Percentiles rank a stretch among this genome's conserved stretches.
These are phyloP conservation scores for Hyphopichia pseudoburtonii DNA, from an alignment of 1,139 yeast genomes.

Conservation along the genomic window DNA sequence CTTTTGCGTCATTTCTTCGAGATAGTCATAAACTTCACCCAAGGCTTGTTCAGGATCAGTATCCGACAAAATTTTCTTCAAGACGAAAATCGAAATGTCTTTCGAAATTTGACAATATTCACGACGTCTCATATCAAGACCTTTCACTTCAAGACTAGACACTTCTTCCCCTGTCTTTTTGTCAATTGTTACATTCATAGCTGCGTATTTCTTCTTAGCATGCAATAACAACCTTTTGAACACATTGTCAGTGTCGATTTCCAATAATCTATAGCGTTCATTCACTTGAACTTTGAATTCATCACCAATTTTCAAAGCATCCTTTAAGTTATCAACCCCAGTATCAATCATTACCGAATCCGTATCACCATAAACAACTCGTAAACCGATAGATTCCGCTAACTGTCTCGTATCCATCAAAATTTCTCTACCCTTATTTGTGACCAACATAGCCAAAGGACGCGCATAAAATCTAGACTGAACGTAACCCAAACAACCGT, in stretches of 20 bases:
- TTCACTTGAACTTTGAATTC: conserved; percentile 84
- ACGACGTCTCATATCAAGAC: conserved; percentile 95
- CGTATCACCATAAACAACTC: conserved; percentile 97
- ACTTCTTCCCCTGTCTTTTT: conserved; percentile 51
- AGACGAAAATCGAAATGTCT: conserved; percentile 76
- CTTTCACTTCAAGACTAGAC: conserved; percentile 80
- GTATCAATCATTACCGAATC: conserved; percentile 99
- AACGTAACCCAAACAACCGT: conserved; percentile 95
- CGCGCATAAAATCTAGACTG: conserved; percentile 93
- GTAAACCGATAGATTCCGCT: conserved; percentile 79
- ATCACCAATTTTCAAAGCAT: conserved; percentile 81
- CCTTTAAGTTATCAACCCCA: conserved; percentile 64
- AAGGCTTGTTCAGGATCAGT: conserved; percentile 78
- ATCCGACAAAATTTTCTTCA: conserved; percentile 71
- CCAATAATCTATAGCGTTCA: conserved; percentile 81
- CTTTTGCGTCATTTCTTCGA: conserved; percentile 60
- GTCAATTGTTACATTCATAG: conserved; percentile 59
- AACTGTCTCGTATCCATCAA: conserved; percentile 89
- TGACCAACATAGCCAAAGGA: conserved; percentile 93
- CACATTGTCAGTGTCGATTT: conserved; percentile 93
- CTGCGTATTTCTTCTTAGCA: conserved; percentile 98
- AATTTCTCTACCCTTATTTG: conserved; percentile 94
- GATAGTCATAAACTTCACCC: conserved; percentile 67
- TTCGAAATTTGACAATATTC: conserved; percentile 93
- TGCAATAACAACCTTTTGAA: conserved; percentile 82